phyloP scores from a whole-genome alignment of 2,329 filamentous ascomycete species.

The Mycogone perniciosa region DNA sequence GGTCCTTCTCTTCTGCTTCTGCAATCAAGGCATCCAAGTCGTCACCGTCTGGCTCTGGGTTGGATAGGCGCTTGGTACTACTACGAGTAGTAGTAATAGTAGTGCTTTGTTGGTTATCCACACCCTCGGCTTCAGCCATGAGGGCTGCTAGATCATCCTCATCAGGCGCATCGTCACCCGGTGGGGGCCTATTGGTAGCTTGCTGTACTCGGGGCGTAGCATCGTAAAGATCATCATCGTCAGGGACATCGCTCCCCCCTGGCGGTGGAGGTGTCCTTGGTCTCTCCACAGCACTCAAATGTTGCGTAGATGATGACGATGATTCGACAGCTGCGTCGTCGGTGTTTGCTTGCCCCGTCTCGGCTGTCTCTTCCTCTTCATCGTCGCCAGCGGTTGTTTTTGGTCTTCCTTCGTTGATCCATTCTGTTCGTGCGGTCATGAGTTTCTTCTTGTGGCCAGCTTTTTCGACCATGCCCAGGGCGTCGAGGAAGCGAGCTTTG shows the following conservation, averaged over 20 bases:
- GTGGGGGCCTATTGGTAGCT: constrained; percentile 16
- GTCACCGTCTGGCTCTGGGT: constrained; percentile 11
- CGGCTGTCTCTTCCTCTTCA: constrained; percentile 22
- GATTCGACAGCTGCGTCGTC: background rate
- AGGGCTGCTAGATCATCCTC: constrained; percentile 49
- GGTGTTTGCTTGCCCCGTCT: background rate
- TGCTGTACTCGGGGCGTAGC: constrained; percentile 39
- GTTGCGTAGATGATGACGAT: background rate
- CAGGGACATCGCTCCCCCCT: constrained; percentile 23
- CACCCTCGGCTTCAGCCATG: constrained; percentile 42
- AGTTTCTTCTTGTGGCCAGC: constrained; percentile 78
- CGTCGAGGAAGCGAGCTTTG: constrained; percentile 88
- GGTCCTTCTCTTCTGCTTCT: constrained; percentile 33
- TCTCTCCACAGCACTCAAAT: background rate
- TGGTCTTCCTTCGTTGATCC: constrained; percentile 73
- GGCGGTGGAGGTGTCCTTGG: constrained; percentile 25
- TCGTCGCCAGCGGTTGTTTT: constrained; percentile 31
- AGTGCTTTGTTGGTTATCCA: constrained; percentile 12
- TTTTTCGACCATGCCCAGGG: constrained; percentile 85
- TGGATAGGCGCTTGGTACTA: background rate
- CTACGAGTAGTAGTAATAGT: background rate
- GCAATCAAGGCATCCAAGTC: constrained; percentile 49
- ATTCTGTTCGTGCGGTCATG: constrained; percentile 66
- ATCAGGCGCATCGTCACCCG: constrained; percentile 27
- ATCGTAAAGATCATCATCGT: constrained; percentile 49